Conservation (phyloP, 1,284 basidiomycete species). For the Heterobasidion parviporum region DNA sequence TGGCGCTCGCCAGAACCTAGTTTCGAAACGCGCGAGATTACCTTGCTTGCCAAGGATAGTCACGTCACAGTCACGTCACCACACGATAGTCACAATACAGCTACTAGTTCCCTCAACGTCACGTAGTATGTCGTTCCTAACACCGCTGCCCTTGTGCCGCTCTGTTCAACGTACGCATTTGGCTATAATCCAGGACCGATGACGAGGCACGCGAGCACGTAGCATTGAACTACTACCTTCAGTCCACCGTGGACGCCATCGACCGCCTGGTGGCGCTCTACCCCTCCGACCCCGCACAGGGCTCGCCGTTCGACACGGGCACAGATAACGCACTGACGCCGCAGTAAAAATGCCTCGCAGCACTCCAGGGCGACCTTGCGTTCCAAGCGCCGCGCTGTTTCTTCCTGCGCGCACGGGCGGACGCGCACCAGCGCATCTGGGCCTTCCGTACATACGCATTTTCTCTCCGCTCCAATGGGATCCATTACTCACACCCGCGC, state of each 20-base stretch:
- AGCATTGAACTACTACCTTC: constrained; percentile 13
- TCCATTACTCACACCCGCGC: constrained; percentile 3
- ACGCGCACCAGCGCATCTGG: neutral
- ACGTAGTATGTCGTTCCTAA: constrained; percentile 20
- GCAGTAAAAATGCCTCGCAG: constrained; percentile 26
- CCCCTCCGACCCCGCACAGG: constrained; percentile 18
- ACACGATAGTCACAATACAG: too few relatives aligned
- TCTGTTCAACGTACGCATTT: neutral
- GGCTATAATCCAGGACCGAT: constrained; percentile 6
- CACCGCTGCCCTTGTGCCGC: neutral
- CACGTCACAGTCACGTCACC: too few relatives aligned
- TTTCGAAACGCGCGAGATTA: too few relatives aligned
- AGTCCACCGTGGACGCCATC: constrained; percentile 10
- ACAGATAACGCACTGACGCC: constrained; percentile 22
- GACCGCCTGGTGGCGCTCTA: constrained; percentile 15
- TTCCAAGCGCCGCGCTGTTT: constrained; percentile 26
- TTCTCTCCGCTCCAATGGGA: neutral
- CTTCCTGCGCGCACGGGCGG: constrained; percentile 11
- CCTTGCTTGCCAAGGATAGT: too few relatives aligned
- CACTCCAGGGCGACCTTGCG: constrained; percentile 24
- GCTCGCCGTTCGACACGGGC: constrained; percentile 27
- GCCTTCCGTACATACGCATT: neutral
- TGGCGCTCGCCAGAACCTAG: too few relatives aligned
- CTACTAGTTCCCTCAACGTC: constrained; percentile 27
- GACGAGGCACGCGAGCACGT: constrained; percentile 3